Conservation (phyloP, 148 eudicot genomes). For the Heliamphora exappendiculata region DNA sequence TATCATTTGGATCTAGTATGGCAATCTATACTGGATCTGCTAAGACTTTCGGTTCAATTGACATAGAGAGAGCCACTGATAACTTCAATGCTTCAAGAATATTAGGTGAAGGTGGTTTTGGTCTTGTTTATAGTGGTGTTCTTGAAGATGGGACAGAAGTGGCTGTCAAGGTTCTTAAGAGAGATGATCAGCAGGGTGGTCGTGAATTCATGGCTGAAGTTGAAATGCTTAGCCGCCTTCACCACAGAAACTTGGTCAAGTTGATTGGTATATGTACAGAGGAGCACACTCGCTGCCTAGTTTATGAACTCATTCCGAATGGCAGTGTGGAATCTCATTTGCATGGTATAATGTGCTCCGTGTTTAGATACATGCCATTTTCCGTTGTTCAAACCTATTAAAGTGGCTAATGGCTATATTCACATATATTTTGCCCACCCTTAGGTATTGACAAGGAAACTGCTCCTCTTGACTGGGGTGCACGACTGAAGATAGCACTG, state of each 20-base stretch:
- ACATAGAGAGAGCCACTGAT: constrained; percentile 74
- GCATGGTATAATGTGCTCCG: constrained; percentile 49
- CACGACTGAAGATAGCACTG: constrained; percentile 75
- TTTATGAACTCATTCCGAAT: constrained; percentile 78
- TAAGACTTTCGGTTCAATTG: constrained; percentile 57
- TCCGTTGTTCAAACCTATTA: not conserved
- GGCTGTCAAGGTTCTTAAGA: constrained; percentile 84
- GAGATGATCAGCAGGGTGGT: constrained; percentile 87
- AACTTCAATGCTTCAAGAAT: constrained; percentile 48
- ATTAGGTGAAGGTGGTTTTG: constrained; percentile 95
- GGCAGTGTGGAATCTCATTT: constrained; percentile 95
- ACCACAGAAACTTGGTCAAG: constrained; percentile 87
- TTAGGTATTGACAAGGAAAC: constrained; percentile 61
- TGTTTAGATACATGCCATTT: not conserved
- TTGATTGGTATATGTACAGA: constrained; percentile 82
- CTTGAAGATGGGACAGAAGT: constrained; percentile 70
- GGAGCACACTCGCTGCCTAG: constrained; percentile 63
- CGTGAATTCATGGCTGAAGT: constrained; percentile 93
- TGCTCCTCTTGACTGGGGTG: constrained; percentile 78
- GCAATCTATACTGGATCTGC: constrained; percentile 69
- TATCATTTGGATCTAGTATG: constrained; percentile 57
- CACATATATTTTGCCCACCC: constrained; percentile 5
- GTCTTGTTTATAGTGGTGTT: constrained; percentile 68
- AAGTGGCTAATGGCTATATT: not conserved
- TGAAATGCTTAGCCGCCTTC: constrained; percentile 93